Evolutionary conservation across 495 filamentous ascomycete genomes (phyloP), one percentile per base, ranked within the genome.

Genomic region (Hypoxylon trugodes): DNA sequence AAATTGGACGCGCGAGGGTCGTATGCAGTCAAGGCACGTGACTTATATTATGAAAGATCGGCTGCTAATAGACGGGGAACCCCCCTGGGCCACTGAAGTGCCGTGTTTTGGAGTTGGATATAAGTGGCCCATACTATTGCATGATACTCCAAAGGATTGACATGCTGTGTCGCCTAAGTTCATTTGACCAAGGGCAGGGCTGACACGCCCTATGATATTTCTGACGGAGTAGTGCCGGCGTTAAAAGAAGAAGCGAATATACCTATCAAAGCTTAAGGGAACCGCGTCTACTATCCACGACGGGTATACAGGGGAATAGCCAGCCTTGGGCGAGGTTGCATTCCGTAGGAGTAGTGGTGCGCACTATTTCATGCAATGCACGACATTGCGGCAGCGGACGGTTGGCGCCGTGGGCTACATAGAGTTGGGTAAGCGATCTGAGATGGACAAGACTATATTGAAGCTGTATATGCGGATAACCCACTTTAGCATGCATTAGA

Each of bases 281-380:
- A 25, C 36, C 47, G 59, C 65, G 36, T 61, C 58, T 53, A 61
- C 46, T 67, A 54, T 59, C 64, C 41, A 61, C 33, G 64, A 67
- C 41, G 64, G 64, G 57, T 61, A 67, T 68, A 68, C 46, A 59
- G 30, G 65, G 59, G 10, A 68, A 68, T 68, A 68, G 47, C 65
- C 58, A 68, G 51, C 58, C 47, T 55, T 56, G 19, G 36, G 55
- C 51, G 43, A 56, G 59, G 65, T 68, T 55, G 54, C 65, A 68
- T 59, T 21, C 65, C 65, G 65, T 42, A 67, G 36, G 18, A 56
- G 60, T 54, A 55, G 42, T 18, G 30, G 45, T 41, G 40, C 51
- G 48, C n/a, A n/a, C 36, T 64, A 64, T 58, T n/a, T 19, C 53
- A 68, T 68, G 65, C 65, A 68, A 68, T 68, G 65, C 59, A 63